These are phyloP conservation scores for Brachypodium distachyon DNA, from an alignment of 202 grass and related monocot genomes.

Conservation along the genomic window DNA sequence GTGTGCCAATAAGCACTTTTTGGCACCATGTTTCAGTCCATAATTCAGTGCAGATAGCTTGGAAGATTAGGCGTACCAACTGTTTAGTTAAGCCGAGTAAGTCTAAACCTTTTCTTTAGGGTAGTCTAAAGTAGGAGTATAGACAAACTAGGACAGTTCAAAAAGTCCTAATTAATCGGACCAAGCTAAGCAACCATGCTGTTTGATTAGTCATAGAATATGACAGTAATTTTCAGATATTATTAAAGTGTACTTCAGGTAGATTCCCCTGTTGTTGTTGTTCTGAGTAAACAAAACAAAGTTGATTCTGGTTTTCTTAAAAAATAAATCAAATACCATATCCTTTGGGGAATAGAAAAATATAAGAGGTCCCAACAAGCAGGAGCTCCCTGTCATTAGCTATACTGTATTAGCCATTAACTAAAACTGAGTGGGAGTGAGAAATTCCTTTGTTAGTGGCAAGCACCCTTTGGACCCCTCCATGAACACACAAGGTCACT, in stretches of 20 bases:
- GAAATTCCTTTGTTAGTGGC: slow-evolving; percentile 79
- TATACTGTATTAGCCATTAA: slow-evolving; percentile 7
- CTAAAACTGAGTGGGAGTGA: slow-evolving; percentile 26
- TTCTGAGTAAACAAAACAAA: not conserved
- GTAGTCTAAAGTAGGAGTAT: not conserved
- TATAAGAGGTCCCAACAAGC: slow-evolving; percentile 28
- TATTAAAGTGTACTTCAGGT: not conserved
- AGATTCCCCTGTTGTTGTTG: not conserved
- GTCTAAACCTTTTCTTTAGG: not conserved
- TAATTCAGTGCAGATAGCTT: not conserved
- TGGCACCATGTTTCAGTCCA: slow-evolving; percentile 17
- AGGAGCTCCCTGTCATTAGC: slow-evolving; percentile 2
- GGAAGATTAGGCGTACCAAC: slow-evolving; percentile 19
- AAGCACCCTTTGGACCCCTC: slow-evolving; percentile 52
- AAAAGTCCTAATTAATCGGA: not conserved
- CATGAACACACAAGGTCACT: slow-evolving; percentile 6
- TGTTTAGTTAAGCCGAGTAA: not conserved
- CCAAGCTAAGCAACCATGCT: not conserved
- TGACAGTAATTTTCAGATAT: not conserved
- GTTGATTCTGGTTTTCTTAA: not conserved
- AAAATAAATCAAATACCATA: too few relatives aligned
- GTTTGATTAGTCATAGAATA: not conserved
- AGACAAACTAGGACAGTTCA: not conserved
- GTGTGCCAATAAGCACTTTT: not conserved
- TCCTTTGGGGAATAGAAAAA: too few relatives aligned